These are phyloP conservation scores for Poteriospumella lacustris DNA, from an alignment of 108 stramenopile species.

Conservation along the genomic window DNA sequence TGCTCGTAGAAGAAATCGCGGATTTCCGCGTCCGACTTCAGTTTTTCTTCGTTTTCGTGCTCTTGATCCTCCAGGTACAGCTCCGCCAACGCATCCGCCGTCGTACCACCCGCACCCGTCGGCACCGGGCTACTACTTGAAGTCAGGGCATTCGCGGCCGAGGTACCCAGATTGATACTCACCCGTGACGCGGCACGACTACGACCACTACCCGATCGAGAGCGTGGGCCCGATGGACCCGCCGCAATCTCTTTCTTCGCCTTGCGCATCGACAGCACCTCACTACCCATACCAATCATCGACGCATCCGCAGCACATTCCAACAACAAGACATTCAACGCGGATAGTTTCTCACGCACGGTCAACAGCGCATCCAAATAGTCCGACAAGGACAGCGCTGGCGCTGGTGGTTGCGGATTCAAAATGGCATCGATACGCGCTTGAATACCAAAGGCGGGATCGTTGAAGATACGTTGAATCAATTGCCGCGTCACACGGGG, in stretches of 20 bases:
- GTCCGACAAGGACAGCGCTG: slow-evolving; percentile 23
- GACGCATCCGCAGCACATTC: slow-evolving; percentile 18
- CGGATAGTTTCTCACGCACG: slow-evolving; percentile 28
- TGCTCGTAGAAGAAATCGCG: slow-evolving; percentile 20
- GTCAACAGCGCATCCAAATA: slow-evolving; percentile 31
- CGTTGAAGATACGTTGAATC: slow-evolving; percentile 29
- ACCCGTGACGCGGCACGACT: background rate
- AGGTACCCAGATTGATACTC: background rate
- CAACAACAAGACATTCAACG: slow-evolving; percentile 19
- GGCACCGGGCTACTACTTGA: background rate
- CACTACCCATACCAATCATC: slow-evolving; percentile 22
- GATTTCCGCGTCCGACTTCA: background rate
- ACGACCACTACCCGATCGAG: background rate
- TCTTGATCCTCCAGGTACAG: background rate
- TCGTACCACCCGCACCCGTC: too few relatives aligned
- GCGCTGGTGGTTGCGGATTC: background rate
- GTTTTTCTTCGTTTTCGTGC: slow-evolving; percentile 1
- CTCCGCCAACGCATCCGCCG: too few relatives aligned
- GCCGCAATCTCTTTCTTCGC: too few relatives aligned
- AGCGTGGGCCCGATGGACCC: too few relatives aligned
- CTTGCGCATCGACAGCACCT: background rate
- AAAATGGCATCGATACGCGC: slow-evolving; percentile 30
- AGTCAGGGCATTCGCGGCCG: background rate
- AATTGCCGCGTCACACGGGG: slow-evolving; percentile 15
- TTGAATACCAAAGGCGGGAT: slow-evolving; percentile 37